These are phyloP conservation scores for Podosphaera fusca DNA, from an alignment of 2,329 filamentous ascomycete genomes.

Conservation along the genomic window DNA sequence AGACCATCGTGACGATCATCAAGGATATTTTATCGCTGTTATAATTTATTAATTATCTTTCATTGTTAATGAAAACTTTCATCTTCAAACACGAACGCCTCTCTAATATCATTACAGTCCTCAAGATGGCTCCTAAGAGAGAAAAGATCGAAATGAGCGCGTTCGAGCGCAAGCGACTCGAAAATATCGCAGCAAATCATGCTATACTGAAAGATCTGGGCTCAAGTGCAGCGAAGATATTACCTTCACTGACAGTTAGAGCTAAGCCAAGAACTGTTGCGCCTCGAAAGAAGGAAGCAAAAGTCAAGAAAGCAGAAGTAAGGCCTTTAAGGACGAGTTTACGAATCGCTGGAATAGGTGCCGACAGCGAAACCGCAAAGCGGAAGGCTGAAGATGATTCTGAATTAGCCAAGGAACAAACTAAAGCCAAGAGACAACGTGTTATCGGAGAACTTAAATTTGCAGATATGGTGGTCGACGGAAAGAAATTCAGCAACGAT, in stretches of 20 bases:
- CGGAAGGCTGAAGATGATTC: constrained; percentile 44
- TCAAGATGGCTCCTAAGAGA: constrained; percentile 23
- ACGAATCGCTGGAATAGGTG: constrained; percentile 30
- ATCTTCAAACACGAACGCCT: too few relatives aligned
- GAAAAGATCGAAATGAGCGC: constrained; percentile 42
- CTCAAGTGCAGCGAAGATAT: constrained; percentile 42
- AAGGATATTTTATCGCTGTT: too few relatives aligned
- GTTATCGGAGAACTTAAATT: constrained; percentile 48
- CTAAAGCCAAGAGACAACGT: constrained; percentile 36
- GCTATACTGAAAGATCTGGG: constrained; percentile 60
- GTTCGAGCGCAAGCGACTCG: constrained; percentile 64
- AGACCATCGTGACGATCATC: too few relatives aligned
- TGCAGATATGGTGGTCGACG: constrained; percentile 56
- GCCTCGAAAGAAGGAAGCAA: constrained; percentile 20
- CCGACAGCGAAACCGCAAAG: constrained; percentile 36
- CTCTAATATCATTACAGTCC: not conserved
- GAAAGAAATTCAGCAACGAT: constrained; percentile 49
- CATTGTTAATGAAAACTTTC: too few relatives aligned
- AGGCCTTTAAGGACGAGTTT: constrained; percentile 34
- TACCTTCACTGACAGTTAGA: constrained; percentile 32
- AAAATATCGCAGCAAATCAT: constrained; percentile 73
- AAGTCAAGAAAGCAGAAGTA: constrained; percentile 23
- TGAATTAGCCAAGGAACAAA: constrained; percentile 29
- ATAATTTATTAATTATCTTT: too few relatives aligned
- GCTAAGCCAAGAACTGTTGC: constrained; percentile 24